phyloP scores from a whole-genome alignment of 2,329 filamentous ascomycete genomes.

The Leptoxyphium fumago region DNA sequence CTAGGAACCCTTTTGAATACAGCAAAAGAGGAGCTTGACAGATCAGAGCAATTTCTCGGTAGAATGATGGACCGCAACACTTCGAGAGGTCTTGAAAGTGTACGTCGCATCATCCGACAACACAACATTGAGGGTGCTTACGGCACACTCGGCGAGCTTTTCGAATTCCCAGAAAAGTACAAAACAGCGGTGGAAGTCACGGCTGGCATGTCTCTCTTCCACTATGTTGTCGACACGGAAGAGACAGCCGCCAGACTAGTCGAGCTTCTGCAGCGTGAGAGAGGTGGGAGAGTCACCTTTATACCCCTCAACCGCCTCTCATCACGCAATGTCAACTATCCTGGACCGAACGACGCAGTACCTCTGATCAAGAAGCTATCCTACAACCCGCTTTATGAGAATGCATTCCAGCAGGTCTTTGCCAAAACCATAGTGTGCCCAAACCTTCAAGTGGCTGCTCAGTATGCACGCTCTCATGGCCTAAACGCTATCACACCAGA shows the following conservation, averaged over 20 bases:
- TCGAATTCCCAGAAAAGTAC: constrained; percentile 73
- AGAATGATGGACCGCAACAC: constrained; percentile 84
- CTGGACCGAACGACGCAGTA: constrained; percentile 73
- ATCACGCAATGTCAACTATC: constrained; percentile 54
- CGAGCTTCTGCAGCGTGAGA: constrained; percentile 62
- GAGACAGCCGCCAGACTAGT: constrained; percentile 72
- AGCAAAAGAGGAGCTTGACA: constrained; percentile 60
- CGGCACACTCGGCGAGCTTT: constrained; percentile 83
- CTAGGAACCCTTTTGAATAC: constrained; percentile 64
- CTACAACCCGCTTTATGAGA: constrained; percentile 63
- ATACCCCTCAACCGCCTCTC: constrained; percentile 79
- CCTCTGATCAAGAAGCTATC: constrained; percentile 73
- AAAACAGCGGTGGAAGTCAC: constrained; percentile 84
- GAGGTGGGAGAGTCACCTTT: constrained; percentile 79
- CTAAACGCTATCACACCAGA: constrained; percentile 89
- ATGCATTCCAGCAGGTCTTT: constrained; percentile 87
- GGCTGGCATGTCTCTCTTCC: constrained; percentile 82
- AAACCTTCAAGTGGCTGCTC: constrained; percentile 69
- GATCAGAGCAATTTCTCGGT: constrained; percentile 61
- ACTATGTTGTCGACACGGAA: constrained; percentile 89
- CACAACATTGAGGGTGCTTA: constrained; percentile 74
- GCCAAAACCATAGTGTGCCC: constrained; percentile 91
- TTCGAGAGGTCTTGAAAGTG: constrained; percentile 70
- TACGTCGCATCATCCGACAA: constrained; percentile 68
- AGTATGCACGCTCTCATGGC: constrained; percentile 83